Evolutionary conservation across 1,139 yeast genomes (phyloP).

Genomic region (Yamadazyma triangularis): DNA sequence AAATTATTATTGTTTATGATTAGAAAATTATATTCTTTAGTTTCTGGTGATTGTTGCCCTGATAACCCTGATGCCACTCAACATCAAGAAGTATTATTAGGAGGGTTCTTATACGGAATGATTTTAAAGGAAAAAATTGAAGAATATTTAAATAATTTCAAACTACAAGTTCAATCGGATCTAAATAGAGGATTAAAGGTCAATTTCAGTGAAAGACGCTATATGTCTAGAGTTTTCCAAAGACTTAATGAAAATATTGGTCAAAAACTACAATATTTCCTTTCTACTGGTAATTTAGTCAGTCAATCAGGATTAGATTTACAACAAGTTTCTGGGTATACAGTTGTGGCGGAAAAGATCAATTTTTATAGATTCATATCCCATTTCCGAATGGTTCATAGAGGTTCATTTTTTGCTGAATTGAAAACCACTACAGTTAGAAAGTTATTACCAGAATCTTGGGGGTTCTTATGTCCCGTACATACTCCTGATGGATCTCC

Average conservation of each 20-base stretch:
- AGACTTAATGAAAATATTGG: constrained; percentile 93
- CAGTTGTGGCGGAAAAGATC: constrained; percentile 97
- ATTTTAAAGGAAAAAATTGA: constrained; percentile 94
- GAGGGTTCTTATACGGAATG: constrained; percentile 97
- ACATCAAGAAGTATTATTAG: constrained; percentile 93
- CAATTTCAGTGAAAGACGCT: constrained; percentile 77
- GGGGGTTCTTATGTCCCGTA: constrained; percentile 99
- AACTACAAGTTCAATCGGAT: constrained; percentile 73
- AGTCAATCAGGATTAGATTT: constrained; percentile 84
- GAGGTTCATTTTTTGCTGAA: constrained; percentile 99
- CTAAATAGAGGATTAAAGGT: constrained; percentile 78
- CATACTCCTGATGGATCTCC: constrained; percentile 99
- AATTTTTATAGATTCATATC: constrained; percentile 94
- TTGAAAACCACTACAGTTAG: constrained; percentile 96
- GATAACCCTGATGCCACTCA: constrained; percentile 99
- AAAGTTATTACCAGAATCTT: constrained; percentile 92
- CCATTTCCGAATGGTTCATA: constrained; percentile 98
- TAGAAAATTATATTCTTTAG: constrained; percentile 88
- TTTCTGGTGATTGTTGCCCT: constrained; percentile 94
- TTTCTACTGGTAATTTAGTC: constrained; percentile 95
- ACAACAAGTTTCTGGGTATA: constrained; percentile 97
- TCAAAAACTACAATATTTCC: constrained; percentile 85
- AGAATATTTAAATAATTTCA: constrained; percentile 75
- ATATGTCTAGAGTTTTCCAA: constrained; percentile 72
- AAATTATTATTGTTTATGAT: constrained; percentile 88